phyloP scores from a whole-genome alignment of 768 basidiomycete species.

The Inosperma sp. region DNA sequence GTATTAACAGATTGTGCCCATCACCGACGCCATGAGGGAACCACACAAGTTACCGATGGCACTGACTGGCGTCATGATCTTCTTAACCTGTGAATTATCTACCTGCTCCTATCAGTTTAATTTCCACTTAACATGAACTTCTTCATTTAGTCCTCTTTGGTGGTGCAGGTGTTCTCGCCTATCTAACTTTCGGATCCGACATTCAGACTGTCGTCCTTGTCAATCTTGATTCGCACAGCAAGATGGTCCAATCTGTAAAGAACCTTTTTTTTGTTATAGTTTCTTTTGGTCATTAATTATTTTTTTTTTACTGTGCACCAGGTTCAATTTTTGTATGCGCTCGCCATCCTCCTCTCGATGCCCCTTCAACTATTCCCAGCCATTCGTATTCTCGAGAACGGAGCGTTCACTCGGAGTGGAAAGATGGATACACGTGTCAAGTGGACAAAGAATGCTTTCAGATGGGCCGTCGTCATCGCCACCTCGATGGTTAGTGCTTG shows the following conservation, averaged over 20 bases:
- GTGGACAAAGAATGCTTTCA: conserved; percentile 94
- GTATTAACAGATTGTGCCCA: conserved; percentile 76
- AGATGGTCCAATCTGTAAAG: conserved; percentile 74
- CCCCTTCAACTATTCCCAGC: conserved; percentile 98
- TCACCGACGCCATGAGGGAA: conserved; percentile 95
- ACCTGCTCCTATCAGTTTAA: conserved; percentile 4
- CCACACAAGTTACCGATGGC: conserved; percentile 89
- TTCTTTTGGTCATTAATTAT: conserved; percentile 14
- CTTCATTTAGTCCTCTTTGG: conserved; percentile 68
- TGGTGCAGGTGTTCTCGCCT: conserved; percentile 81
- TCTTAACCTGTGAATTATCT: conserved; percentile 56
- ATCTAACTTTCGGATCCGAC: conserved; percentile 80
- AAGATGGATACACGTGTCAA: conserved; percentile 79
- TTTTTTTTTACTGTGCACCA: conserved; percentile 19
- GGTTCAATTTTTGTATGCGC: conserved; percentile 85
- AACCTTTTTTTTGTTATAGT: conserved; percentile 37
- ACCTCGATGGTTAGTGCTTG: conserved; percentile 80
- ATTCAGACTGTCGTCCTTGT: conserved; percentile 93
- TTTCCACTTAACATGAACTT: not conserved
- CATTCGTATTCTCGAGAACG: conserved; percentile 95
- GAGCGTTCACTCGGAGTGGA: conserved; percentile 82
- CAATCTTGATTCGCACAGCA: conserved; percentile 80
- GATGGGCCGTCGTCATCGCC: conserved; percentile 67
- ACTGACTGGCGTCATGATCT: conserved; percentile 88
- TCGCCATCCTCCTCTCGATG: conserved; percentile 88